These are phyloP conservation scores for Hyaloperonospora brassicae DNA, from an alignment of 352 stramenopile genomes.

Conservation along the genomic window DNA sequence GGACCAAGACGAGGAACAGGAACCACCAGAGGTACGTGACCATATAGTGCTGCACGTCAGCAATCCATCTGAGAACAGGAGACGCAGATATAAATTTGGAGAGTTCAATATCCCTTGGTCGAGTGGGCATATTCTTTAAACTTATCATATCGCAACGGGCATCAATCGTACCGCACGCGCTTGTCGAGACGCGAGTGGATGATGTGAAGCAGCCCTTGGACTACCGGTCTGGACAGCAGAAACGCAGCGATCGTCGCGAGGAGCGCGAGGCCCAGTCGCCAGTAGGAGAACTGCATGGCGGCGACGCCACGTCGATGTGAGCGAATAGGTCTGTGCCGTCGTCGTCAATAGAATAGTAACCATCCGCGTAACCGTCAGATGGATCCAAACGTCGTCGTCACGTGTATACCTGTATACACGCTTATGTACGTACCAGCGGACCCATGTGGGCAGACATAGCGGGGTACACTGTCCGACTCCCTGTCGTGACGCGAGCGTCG, in stretches of 20 bases:
- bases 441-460: no score
- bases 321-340: no score
- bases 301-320: no score
- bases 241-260: conserved; percentile 40
- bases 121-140: neutral
- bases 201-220: conserved; percentile 41
- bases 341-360: no score
- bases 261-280: conserved; percentile 46
- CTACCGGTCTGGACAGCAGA: conserved; percentile 40
- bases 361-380: no score
- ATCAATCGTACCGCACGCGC: conserved; percentile 41
- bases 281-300: conserved; percentile 32
- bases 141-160: neutral
- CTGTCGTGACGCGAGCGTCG: no score
- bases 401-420: no score
- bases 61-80: conserved; percentile 46
- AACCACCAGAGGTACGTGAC: conserved; percentile 72
- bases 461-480: no score
- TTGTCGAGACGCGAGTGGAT: conserved; percentile 55
- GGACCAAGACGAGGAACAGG: conserved; percentile 46
- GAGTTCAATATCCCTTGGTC: neutral
- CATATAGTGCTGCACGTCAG: conserved; percentile 72
- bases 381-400: no score
- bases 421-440: no score
- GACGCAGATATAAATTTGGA: conserved; percentile 5